phyloP scores from a whole-genome alignment of 2,329 filamentous ascomycete species.

The Cladosporium sphaerospermum region DNA sequence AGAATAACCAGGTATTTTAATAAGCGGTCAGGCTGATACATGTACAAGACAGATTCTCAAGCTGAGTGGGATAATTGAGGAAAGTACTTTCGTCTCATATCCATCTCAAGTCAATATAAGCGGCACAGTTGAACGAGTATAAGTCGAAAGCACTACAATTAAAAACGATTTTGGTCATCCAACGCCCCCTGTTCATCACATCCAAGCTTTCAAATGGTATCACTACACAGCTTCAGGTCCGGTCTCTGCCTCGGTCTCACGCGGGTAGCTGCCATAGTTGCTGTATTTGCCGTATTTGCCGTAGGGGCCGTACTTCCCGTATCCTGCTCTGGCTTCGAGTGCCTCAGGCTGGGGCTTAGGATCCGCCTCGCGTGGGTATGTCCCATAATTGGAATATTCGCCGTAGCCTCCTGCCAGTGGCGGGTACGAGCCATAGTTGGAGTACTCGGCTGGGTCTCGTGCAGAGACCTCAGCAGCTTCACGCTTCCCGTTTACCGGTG shows the following conservation, averaged over 20 bases:
- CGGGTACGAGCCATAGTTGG: not conserved
- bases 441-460: not conserved
- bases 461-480: not conserved
- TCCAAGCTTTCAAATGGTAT: too few species aligned
- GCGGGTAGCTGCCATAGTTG: not conserved
- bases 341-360: not conserved
- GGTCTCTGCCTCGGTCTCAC: not conserved
- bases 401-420: not conserved
- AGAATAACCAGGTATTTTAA: too few species aligned
- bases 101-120: too few species aligned
- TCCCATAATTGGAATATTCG: not conserved
- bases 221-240: too few species aligned
- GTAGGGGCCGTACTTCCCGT: not conserved
- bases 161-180: too few species aligned
- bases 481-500: not conserved
- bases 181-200: too few species aligned
- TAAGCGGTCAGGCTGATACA: too few species aligned
- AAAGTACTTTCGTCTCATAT: too few species aligned
- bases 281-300: not conserved
- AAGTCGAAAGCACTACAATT: too few species aligned
- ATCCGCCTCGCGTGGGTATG: not conserved
- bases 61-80: too few species aligned
- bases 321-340: not conserved
- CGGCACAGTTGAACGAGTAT: too few species aligned
- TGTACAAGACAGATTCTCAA: too few species aligned